Percentiles rank a stretch among this genome's conserved stretches.
These are phyloP conservation scores for Dalbergia cultrata DNA, from an alignment of 306 rosid genomes.

Conservation along the genomic window DNA sequence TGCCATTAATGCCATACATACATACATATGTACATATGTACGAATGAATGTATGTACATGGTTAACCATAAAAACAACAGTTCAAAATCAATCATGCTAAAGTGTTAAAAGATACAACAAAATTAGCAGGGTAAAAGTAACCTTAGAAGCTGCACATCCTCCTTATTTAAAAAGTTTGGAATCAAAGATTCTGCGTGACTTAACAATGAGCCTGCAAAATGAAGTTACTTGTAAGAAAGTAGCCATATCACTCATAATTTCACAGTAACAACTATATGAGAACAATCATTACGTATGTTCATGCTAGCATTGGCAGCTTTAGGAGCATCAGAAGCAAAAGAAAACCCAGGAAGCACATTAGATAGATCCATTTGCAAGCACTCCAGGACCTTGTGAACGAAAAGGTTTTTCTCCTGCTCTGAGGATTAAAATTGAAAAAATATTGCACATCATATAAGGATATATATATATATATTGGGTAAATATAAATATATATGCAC, in stretches of 20 bases:
- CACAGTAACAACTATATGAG: slow-evolving; percentile 22
- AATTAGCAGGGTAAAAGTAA: slow-evolving; percentile 43
- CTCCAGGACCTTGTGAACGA: slow-evolving; percentile 81
- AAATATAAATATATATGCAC: slow-evolving; percentile 26
- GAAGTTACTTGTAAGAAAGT: slow-evolving; percentile 49
- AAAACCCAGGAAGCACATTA: slow-evolving; percentile 71
- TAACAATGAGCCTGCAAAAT: slow-evolving; percentile 84
- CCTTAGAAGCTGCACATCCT: slow-evolving; percentile 94
- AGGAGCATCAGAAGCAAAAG: slow-evolving; percentile 68
- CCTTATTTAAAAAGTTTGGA: slow-evolving; percentile 81
- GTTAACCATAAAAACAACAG: slow-evolving; percentile 2
- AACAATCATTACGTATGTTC: slow-evolving; percentile 76
- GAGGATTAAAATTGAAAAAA: slow-evolving; percentile 52
- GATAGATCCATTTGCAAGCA: slow-evolving; percentile 80
- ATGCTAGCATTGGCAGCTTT: slow-evolving; percentile 70
- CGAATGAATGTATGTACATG: background rate
- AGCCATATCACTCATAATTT: slow-evolving; percentile 33
- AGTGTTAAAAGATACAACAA: slow-evolving; percentile 30
- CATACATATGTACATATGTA: background rate
- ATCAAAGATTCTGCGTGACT: slow-evolving; percentile 93
- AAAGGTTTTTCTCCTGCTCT: slow-evolving; percentile 94
- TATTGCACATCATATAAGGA: slow-evolving; percentile 38
- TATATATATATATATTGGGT: slow-evolving; percentile 25
- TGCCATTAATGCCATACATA: background rate
- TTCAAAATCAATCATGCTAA: slow-evolving; percentile 43